Evolutionary conservation across 495 filamentous ascomycete genomes (phyloP), one percentile per base, ranked within the genome.

Genomic region (Staphylotrichum longicolle): DNA sequence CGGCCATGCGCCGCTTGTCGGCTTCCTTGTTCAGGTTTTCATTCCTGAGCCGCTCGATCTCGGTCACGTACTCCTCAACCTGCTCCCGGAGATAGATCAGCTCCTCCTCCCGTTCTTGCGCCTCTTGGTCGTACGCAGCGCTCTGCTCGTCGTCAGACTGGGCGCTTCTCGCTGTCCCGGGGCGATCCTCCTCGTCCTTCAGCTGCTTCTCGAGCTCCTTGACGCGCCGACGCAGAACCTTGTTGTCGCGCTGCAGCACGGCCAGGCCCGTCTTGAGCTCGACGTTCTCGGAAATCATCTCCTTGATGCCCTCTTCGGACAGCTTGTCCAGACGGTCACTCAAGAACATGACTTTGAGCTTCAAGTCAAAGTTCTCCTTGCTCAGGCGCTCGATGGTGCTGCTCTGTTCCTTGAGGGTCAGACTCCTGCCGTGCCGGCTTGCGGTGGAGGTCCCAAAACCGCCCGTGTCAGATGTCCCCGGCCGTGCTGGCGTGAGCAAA

Each of bases 311-410:
- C 72, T 98, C 95, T 71, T 98, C 95, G 8, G 91, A 96, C 44
- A 93, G 87, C 69, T 91, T 90, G 74, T 95, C 91, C 34, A 98
- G 75, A 9, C 93, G 88, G 67, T 97, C 91, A 68, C 93, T 94
- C 39, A 98, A 83, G 68, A 96, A 98, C 77, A 96, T 93, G 53
- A 98, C 94, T 73, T 96, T 92, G 73, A 98, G 87, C 74, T 98
- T 98, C 44, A 98, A 80, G 69, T 96, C 94, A 70, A 98, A 98
- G 65, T 98, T 98, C 69, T 93, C 89, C 75, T 98, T 98, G 61
- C 89, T 91, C 6, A 98, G 82, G 34, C 92, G 86, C 71, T 98
- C 94, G 62, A 98, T 97, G 30, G 91, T 96, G 70, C 88, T 94
- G 64, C 91, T 96, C 73, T 98, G 94, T 72, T 98, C 94, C 73